Percentiles rank a stretch among this genome's conserved stretches.
Evolutionary conservation across 257 asterid genomes (phyloP).

Genomic region (Cordia subcordata): DNA sequence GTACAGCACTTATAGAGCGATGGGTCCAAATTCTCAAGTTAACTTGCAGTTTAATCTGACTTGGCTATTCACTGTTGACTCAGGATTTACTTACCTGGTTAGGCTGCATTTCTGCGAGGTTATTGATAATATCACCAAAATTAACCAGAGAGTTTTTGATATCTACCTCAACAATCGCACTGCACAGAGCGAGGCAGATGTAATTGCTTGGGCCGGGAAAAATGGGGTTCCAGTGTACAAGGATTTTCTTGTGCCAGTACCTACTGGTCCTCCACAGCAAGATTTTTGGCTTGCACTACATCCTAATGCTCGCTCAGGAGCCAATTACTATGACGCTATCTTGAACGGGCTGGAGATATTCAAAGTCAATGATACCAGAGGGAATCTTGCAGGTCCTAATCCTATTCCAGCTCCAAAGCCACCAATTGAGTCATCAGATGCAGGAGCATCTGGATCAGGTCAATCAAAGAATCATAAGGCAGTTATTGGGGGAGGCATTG

Average conservation of each 20-base stretch:
- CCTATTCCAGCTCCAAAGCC: conserved; percentile 1
- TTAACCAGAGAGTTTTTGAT: conserved; percentile 39
- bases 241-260: conserved; percentile 21
- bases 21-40: conserved; percentile 41
- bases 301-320: conserved; percentile 1
- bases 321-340: conserved; percentile 7
- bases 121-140: conserved; percentile 22
- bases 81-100: conserved; percentile 49
- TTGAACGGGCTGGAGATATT: conserved; percentile 15
- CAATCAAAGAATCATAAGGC: conserved; percentile 32
- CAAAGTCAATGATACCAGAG: conserved; percentile 7
- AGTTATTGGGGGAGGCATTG: conserved; percentile 71
- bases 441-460: conserved; percentile 13
- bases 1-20: conserved; percentile 36
- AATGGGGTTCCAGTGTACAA: conserved; percentile 18
- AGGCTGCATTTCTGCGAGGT: conserved; percentile 61
- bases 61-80: conserved; percentile 40
- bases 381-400: conserved; percentile 9
- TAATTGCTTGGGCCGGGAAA: conserved; percentile 37
- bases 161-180: conserved; percentile 46
- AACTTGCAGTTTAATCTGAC: conserved; percentile 40
- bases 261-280: conserved; percentile 19
- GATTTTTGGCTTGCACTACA: conserved; percentile 24
- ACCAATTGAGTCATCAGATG: not conserved
- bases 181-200: conserved; percentile 41